Evolutionary conservation across 228 moss, liverwort and hornwort genomes (phyloP), one percentile per base, ranked within the genome.

Genomic region (Sphagnum magellanicum): DNA sequence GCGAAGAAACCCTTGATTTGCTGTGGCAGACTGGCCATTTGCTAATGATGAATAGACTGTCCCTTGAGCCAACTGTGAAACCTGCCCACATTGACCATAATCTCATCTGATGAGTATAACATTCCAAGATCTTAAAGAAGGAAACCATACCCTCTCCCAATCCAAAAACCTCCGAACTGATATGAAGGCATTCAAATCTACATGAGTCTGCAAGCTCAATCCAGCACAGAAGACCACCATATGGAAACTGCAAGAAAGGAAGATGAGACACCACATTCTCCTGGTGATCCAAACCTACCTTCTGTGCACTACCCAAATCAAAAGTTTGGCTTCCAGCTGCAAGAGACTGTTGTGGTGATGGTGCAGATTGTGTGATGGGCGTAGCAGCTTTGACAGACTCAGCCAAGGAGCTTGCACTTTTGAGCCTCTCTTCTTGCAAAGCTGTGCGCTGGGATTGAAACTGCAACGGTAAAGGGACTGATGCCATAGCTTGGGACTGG

Each of bases 1-100:
- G 72, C 85, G 82, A 77, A 75, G 68, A 50, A 55, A 55, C 9
- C 55, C 55, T 55, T 73, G 71, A 32, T 6, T 55, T 46, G 16
- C 77, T 16, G 77, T 53, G 60, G 60, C 59, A 58, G 82, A 75
- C 73, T 73, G 82, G 59, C 71, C 79, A 75, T 82, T 77, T 32
- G 85, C 75, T 77, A 82, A 64, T 66, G 82, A 74, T 64, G 79
- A 77, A 70, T 76, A 79, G 59, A 72, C 59, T 57, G 81, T 53
- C 69, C 72, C 74, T 63, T 82, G 75, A 66, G 72, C 69, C 63
- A 78, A 50, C 70, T 81, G 79, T 74, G 75, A 77, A 51, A 70
- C 75, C 81, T 79, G 74, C 32, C 66, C 6, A 70, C 49, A 84
- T n/a, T 32, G 32, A 32, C 32, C 32, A 32, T 32, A 32, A 32